Base-by-base conservation (phyloP, 164 flowering plant species). In the Liquidambar formosana region DNA sequence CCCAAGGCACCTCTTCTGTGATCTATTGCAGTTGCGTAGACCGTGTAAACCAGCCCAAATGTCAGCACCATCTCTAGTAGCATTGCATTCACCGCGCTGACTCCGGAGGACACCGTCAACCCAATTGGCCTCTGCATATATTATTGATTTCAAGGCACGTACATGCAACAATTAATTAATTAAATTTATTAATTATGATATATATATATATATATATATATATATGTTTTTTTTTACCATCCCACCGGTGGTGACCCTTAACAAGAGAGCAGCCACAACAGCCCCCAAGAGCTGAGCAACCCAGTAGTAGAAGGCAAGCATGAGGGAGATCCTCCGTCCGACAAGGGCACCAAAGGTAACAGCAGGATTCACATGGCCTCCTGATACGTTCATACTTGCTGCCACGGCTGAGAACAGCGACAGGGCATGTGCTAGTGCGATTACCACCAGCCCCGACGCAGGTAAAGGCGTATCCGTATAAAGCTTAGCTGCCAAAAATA, bases 301-400 rank as follows among this genome's bases (percentile, higher is more conserved):
- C 93, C 93, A 90, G 63, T 87, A 92, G 73, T 60, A 82, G 0
- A 88, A 1, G 27, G 91, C 88, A 0, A 88, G 89, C 28, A 88
- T n/a, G 8, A 90, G 51, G 0, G 93, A 85, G 67, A 90, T 70
- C 57, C 91, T 76, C 1, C 93, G 93, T 0, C 95, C 97, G 3
- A 88, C 76, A 0, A 88, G 86, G 1, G 89, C 84, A 0, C 94
- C 95, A 11, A 92, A 84, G 59, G 97, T 89, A 27, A 89, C 90
- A 0, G 93, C 92, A 0, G 93, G 93, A 56, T 91, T 89, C 1
- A 88, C 84, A 54, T 89, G 95, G 15, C 97, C 95, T 0, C 97
- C 97, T 0, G 97, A 92, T 8, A 77, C 68, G 69, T 90, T 88
- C 23, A 85, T 61, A 48, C 83, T 78, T 3, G 86, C 64, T 0